Conservation (phyloP, 495 filamentous ascomycete genomes). For the Barbatosphaeria neglecta region DNA sequence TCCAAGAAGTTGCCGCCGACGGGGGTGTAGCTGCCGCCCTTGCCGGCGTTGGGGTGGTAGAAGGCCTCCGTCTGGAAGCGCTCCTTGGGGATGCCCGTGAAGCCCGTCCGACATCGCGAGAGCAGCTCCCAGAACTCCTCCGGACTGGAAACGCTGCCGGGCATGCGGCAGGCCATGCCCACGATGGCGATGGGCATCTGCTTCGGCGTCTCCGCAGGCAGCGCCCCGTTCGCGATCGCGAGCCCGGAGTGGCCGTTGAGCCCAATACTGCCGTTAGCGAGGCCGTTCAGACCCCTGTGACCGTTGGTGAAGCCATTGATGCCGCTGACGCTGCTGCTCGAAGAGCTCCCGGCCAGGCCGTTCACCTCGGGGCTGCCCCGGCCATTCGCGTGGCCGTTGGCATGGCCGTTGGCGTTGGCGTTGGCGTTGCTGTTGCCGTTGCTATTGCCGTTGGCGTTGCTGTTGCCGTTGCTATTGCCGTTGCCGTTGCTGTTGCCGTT, state of each 20-base stretch:
- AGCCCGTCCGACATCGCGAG: conserved; percentile 48
- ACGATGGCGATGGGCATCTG: conserved; percentile 41
- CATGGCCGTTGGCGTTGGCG: conserved; percentile 5
- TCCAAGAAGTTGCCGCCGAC: conserved; percentile 71
- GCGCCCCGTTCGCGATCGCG: conserved; percentile 1
- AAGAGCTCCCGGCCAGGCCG: no score
- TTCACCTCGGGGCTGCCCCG: no score
- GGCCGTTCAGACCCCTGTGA: background rate
- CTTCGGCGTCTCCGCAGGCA: conserved; percentile 8
- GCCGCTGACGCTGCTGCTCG: no score
- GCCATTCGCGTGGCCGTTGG: conserved; percentile 3
- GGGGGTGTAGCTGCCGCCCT: conserved; percentile 59
- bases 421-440: background rate
- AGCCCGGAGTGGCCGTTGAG: conserved; percentile 7
- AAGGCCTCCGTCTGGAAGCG: conserved; percentile 59
- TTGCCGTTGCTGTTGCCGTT: background rate
- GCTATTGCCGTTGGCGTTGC: background rate
- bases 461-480: background rate
- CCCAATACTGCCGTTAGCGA: conserved; percentile 5
- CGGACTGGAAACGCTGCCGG: conserved; percentile 40
- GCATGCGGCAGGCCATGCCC: conserved; percentile 43
- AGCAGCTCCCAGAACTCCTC: conserved; percentile 48
- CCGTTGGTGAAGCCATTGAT: background rate
- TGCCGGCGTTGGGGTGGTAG: conserved; percentile 64
- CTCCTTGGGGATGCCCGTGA: conserved; percentile 51